These are phyloP conservation scores for Hemileia vastatrix DNA, from an alignment of 1,284 basidiomycete genomes.

Conservation along the genomic window DNA sequence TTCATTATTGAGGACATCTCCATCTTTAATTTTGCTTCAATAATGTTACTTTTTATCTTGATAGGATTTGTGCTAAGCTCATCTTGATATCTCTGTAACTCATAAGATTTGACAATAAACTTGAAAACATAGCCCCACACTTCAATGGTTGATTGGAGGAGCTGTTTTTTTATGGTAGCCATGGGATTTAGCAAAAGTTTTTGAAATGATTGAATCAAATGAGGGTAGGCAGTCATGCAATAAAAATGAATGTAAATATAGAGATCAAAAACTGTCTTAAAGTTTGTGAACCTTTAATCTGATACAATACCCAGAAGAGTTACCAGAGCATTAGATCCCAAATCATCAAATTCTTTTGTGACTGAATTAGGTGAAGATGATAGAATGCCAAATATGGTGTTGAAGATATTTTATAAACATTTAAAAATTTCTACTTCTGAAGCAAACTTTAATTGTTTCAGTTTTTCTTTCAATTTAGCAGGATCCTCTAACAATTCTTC, in stretches of 20 bases:
- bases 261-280: conserved; percentile 80
- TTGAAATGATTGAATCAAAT: conserved; percentile 77
- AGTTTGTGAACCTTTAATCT: conserved; percentile 87
- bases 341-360: conserved; percentile 66
- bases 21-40: conserved; percentile 69
- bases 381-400: conserved; percentile 83
- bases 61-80: conserved; percentile 23
- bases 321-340: conserved; percentile 82
- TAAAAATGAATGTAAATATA: conserved; percentile 86
- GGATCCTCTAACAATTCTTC: conserved; percentile 57
- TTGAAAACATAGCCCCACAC: conserved; percentile 96
- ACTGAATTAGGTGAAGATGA: conserved; percentile 60
- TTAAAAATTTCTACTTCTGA: conserved; percentile 62
- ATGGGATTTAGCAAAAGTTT: conserved; percentile 65
- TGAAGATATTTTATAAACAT: conserved; percentile 74
- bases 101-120: conserved; percentile 76
- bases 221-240: conserved; percentile 57
- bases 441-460: conserved; percentile 72
- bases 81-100: conserved; percentile 73
- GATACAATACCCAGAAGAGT: conserved; percentile 71
- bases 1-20: conserved; percentile 65
- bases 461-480: conserved; percentile 59
- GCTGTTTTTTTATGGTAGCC: conserved; percentile 61
- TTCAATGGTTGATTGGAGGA: conserved; percentile 77
- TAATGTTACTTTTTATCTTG: conserved; percentile 39